These are phyloP conservation scores for Aureobasidium sp. DNA, from an alignment of 2,329 filamentous ascomycete genomes.

Conservation along the genomic window DNA sequence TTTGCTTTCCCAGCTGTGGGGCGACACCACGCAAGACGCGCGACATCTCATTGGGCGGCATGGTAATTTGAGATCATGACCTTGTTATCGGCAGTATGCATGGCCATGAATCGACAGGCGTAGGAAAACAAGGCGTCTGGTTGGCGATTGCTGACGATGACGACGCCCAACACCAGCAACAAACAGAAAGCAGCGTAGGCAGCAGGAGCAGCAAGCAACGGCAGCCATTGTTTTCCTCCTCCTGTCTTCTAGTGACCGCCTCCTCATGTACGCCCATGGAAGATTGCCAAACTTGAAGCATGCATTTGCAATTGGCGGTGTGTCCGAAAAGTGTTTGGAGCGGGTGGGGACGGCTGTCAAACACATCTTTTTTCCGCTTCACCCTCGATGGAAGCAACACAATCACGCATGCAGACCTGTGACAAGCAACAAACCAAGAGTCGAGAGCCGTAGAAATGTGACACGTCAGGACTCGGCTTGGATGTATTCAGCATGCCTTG, in stretches of 20 bases:
- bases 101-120: constrained; percentile 5
- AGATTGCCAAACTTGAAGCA: constrained; percentile 11
- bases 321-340: constrained; percentile 13
- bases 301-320: constrained; percentile 15
- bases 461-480: constrained; percentile 14
- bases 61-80: not conserved
- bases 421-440: constrained; percentile 12
- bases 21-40: constrained; percentile 11
- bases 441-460: constrained; percentile 12
- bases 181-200: constrained; percentile 8
- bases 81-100: constrained; percentile 2
- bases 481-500: constrained; percentile 14
- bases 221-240: constrained; percentile 1
- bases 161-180: constrained; percentile 4
- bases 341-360: constrained; percentile 15
- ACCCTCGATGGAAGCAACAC: constrained; percentile 9
- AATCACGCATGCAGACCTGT: constrained; percentile 15
- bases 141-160: constrained; percentile 6
- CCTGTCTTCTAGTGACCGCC: constrained; percentile 11
- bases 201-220: constrained; percentile 9
- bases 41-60: constrained; percentile 5
- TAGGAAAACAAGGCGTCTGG: constrained; percentile 12
- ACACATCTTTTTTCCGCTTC: constrained; percentile 10
- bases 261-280: constrained; percentile 1
- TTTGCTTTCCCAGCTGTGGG: not conserved